These are phyloP conservation scores for Neurospora discreta DNA, from an alignment of 495 filamentous ascomycete genomes.

Conservation along the genomic window DNA sequence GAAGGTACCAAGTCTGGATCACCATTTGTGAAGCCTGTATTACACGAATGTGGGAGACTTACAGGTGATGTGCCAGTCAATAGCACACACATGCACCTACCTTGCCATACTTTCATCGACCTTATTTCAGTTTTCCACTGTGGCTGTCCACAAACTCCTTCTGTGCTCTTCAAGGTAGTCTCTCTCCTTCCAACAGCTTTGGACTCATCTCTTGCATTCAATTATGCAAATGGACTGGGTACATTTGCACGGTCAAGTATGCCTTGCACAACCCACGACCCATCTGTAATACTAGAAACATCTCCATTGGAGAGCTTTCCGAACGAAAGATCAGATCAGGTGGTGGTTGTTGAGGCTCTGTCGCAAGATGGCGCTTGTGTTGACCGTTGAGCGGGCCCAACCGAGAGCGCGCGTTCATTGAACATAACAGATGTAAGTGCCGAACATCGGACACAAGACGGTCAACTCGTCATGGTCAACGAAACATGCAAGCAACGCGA, in stretches of 20 bases:
- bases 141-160: background rate
- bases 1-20: background rate
- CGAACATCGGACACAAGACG: no score
- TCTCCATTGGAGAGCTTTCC: no score
- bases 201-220: background rate
- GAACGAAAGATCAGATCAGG: background rate
- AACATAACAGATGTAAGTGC: no score
- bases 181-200: background rate
- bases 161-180: background rate
- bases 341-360: background rate
- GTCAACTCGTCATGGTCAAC: no score
- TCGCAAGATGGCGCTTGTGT: background rate
- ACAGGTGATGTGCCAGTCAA: background rate
- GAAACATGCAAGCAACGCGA: background rate
- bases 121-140: background rate
- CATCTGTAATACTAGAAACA: no score
- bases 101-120: background rate
- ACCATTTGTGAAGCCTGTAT: background rate
- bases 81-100: background rate
- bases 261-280: background rate
- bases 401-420: background rate
- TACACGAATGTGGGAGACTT: background rate
- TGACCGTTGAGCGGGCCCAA: background rate
- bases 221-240: background rate
- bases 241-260: background rate